phyloP scores from a whole-genome alignment of 1,284 basidiomycete genomes.

The Abortiporus biennis region DNA sequence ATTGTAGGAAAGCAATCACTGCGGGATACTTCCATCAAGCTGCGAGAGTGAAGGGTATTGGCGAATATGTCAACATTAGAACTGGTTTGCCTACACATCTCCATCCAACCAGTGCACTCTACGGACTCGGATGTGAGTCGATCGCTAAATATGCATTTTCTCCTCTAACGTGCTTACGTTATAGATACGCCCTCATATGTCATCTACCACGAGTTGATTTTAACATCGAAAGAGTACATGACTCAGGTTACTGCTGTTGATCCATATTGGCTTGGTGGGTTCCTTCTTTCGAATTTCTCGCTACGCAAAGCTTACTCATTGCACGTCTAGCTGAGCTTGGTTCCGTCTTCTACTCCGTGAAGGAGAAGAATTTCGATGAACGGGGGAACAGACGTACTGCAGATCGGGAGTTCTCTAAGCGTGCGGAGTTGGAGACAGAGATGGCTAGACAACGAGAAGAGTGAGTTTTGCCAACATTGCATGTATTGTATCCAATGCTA shows the following conservation, averaged over 20 bases:
- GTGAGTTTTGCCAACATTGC: constrained; percentile 40
- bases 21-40: constrained; percentile 99
- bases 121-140: constrained; percentile 87
- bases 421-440: constrained; percentile 85
- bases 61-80: constrained; percentile 96
- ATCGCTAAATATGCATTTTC: constrained; percentile 3
- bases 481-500: constrained; percentile 1
- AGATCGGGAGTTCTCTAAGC: constrained; percentile 85
- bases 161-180: constrained; percentile 8
- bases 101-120: constrained; percentile 95
- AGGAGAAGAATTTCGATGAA: constrained; percentile 93
- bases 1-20: constrained; percentile 88
- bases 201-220: constrained; percentile 93
- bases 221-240: constrained; percentile 96
- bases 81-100: constrained; percentile 92
- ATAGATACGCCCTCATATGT: constrained; percentile 93
- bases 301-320: constrained; percentile 1
- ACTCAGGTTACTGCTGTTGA: constrained; percentile 95
- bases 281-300: constrained; percentile 8
- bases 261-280: constrained; percentile 86
- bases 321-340: constrained; percentile 74
- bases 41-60: constrained; percentile 95
- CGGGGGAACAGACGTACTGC: constrained; percentile 65
- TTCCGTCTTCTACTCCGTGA: constrained; percentile 91
- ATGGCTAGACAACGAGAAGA: constrained; percentile 84